Conservation (phyloP, 208 protist species). For the Leptomonas seymouri region DNA sequence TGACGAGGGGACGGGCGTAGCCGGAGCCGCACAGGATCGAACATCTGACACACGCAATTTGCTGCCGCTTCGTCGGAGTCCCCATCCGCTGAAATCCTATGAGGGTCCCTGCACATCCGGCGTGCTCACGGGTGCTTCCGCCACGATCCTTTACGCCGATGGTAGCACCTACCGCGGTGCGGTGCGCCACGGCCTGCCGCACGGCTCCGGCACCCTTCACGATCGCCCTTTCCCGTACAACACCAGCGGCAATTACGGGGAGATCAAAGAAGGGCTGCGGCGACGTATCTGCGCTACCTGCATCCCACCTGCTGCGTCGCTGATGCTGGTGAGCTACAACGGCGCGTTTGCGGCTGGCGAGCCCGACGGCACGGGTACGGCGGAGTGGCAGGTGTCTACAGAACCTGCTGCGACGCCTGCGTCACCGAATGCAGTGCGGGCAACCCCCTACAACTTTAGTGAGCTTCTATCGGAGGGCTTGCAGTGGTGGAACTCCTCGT, state of each 20-base stretch:
- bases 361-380: constrained; percentile 65
- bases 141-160: constrained; percentile 52
- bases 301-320: constrained; percentile 1
- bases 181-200: constrained; percentile 56
- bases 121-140: constrained; percentile 57
- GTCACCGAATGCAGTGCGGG: constrained; percentile 1
- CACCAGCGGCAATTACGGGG: constrained; percentile 23
- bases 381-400: constrained; percentile 37
- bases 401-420: not conserved
- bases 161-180: constrained; percentile 68
- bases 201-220: constrained; percentile 57
- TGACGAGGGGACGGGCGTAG: not conserved
- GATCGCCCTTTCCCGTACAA: constrained; percentile 29
- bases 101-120: constrained; percentile 60
- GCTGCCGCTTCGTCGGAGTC: constrained; percentile 9
- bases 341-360: constrained; percentile 73
- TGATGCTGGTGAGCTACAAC: constrained; percentile 65
- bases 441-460: constrained; percentile 18
- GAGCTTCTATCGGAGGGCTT: constrained; percentile 9
- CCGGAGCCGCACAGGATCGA: not conserved
- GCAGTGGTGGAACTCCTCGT: constrained; percentile 16
- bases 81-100: constrained; percentile 45
- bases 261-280: not conserved
- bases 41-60: constrained; percentile 3
- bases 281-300: constrained; percentile 15